A percentile compares a stretch with the other conserved stretches of the same genome.
These are phyloP conservation scores for Leishmania mexicana DNA, from an alignment of 208 protist species.

Conservation along the genomic window DNA sequence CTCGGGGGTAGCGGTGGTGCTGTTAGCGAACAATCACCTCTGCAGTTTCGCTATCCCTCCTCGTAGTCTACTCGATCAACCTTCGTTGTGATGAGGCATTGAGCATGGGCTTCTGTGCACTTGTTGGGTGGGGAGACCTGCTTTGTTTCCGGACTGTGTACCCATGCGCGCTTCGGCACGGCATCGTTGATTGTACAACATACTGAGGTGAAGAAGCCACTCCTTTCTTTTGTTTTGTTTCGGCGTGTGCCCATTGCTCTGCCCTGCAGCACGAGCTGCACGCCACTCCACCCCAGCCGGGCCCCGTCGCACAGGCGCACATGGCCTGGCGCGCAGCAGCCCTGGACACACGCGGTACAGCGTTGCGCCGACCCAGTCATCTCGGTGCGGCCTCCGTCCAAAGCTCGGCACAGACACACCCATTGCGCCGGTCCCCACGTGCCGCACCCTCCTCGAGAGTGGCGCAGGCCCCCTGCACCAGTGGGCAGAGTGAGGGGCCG, in stretches of 20 bases:
- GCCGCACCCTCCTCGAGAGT: no score
- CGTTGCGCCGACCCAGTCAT: not conserved
- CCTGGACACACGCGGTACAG: not conserved
- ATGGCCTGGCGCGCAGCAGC: not conserved
- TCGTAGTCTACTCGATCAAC: conserved; percentile 33
- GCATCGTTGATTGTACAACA: not conserved
- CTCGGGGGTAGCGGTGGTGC: conserved; percentile 22
- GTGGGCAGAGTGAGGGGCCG: no score
- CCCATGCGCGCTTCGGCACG: not conserved
- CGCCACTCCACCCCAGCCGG: not conserved
- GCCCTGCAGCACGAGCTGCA: not conserved
- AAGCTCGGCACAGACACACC: not conserved
- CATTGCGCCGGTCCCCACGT: no score
- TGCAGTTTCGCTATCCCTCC: conserved; percentile 22
- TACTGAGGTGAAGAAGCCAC: not conserved
- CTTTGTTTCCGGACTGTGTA: not conserved
- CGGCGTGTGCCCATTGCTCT: not conserved
- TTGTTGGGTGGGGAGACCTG: not conserved
- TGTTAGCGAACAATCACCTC: conserved; percentile 3
- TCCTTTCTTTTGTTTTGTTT: not conserved
- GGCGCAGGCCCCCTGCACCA: no score
- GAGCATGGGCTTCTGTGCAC: not conserved
- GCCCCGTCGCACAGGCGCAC: not conserved
- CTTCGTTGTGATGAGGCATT: not conserved
- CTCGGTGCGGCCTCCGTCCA: not conserved